Percentiles rank a stretch among this genome's conserved stretches.
phyloP scores from a whole-genome alignment of 345 rosid species.

The Melaleuca quinquenervia region DNA sequence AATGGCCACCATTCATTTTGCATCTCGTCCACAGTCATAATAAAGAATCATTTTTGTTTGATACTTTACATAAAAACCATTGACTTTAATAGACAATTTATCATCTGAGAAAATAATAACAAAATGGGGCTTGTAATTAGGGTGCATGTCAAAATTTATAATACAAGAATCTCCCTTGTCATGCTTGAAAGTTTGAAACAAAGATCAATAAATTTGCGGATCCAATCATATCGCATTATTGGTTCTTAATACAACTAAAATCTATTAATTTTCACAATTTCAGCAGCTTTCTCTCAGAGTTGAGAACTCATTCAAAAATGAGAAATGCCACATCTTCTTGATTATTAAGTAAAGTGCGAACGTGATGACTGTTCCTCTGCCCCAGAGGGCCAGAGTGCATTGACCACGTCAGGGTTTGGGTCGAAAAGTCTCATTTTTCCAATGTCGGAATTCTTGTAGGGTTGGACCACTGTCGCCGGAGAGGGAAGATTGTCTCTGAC shows the following conservation, averaged over 20 bases:
- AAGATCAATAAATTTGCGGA: conserved; percentile 8
- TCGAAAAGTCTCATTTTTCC: neutral
- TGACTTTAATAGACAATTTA: too few species aligned
- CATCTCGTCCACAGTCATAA: too few species aligned
- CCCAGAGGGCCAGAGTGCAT: too few species aligned
- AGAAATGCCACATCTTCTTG: neutral
- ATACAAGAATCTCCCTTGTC: conserved; percentile 18
- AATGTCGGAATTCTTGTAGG: neutral
- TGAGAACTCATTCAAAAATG: neutral
- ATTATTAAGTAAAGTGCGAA: neutral
- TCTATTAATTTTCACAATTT: neutral
- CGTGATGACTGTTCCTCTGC: too few species aligned
- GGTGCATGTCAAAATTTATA: too few species aligned
- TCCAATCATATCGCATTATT: conserved; percentile 66
- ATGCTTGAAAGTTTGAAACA: conserved; percentile 29
- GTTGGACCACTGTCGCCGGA: neutral
- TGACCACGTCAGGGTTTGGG: too few species aligned
- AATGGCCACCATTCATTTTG: neutral
- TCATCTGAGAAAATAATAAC: too few species aligned
- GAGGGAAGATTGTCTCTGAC: neutral
- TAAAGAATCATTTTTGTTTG: too few species aligned
- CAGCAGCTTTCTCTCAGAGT: neutral
- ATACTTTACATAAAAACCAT: too few species aligned
- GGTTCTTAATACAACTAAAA: conserved; percentile 1
- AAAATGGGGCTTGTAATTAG: too few species aligned